Evolutionary conservation across 176 grass and related monocot genomes (phyloP), one percentile per base, ranked within the genome.

Genomic region (Miscanthus lutarioriparius): DNA sequence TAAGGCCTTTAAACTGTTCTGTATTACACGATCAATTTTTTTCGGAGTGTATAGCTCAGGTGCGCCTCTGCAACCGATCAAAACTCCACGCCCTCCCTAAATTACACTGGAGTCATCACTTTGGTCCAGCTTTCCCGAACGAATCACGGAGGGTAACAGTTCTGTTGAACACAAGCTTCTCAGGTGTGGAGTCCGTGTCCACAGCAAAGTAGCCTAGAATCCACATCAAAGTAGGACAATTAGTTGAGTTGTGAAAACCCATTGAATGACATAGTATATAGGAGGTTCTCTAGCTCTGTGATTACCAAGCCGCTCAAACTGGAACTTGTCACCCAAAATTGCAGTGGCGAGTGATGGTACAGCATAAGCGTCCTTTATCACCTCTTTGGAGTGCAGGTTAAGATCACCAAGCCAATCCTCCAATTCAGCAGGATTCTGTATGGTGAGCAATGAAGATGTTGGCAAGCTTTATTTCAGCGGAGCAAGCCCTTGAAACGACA

Each of bases 221-320:
- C 48, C 63, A 22, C 45, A 82, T 33, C 9, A 71, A 77, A 35
- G 32, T n/a, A 62, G 4, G 4, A 15, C 0, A 0, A 51, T 86
- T 22, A 90, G 68, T 75, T 87, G 17, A 13, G 30, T 70, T 20
- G 26, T 28, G 23, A 75, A 54, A 70, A 22, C 4, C 20, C 26
- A 45, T 6, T 7, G 39, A 26, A 47, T 35, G 13, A 37, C 22
- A 8, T 30, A 25, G 33, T 10, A 11, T 22, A 63, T 20, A 36
- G 61, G 48, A 74, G 43, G 25, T 74, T 49, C 6, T 30, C 27
- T 51, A 47, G 79, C 58, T 65, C 23, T 32, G 71, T 87, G 48
- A 79, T 80, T 92, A 99, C 96, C 96, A 38, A 99, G 89, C 15
- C 96, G 89, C 87, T 99, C 96, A 32, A 99, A 99, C 80, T 99